Conservation (phyloP, 768 basidiomycete genomes). For the Auricularia sp. region DNA sequence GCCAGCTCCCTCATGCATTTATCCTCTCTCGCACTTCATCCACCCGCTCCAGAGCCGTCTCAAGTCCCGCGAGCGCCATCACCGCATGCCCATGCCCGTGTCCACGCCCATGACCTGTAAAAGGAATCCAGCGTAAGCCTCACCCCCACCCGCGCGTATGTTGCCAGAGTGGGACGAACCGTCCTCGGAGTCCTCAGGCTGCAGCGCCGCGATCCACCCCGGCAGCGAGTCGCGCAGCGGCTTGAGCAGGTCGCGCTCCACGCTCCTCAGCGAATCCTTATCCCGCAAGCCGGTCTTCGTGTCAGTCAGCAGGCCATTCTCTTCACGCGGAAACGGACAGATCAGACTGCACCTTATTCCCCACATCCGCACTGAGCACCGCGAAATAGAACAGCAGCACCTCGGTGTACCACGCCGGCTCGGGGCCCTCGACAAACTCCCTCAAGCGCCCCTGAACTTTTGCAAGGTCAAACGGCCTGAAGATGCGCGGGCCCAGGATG, state of each 20-base stretch:
- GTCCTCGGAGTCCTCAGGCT: background rate
- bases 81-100: background rate
- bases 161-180: background rate
- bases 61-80: background rate
- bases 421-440: background rate
- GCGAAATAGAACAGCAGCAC: background rate
- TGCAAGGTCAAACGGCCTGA: background rate
- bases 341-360: background rate
- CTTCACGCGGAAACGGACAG: background rate
- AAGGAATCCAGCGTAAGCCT: background rate
- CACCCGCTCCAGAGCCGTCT: background rate
- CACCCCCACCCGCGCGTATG: background rate
- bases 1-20: background rate
- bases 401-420: background rate
- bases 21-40: background rate
- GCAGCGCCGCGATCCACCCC: background rate
- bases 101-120: background rate
- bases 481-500: background rate
- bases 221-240: background rate
- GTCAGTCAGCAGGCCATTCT: background rate
- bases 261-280: background rate
- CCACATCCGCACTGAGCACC: background rate
- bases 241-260: slow-evolving; percentile 1
- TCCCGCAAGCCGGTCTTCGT: background rate
- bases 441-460: background rate